phyloP scores from a whole-genome alignment of 257 asterid species.

The Datura wrightii region DNA sequence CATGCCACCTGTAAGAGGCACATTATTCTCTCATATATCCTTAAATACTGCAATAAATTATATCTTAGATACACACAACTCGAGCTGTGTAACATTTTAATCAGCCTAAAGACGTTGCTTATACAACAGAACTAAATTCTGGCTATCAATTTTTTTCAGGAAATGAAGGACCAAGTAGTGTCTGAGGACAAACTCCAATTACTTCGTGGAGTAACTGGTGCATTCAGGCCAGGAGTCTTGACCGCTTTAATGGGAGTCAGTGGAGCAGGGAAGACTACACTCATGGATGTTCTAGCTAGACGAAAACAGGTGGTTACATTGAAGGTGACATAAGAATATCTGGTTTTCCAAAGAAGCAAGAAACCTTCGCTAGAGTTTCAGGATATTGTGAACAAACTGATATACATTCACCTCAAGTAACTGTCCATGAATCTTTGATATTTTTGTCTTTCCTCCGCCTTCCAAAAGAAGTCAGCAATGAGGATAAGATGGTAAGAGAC shows the following conservation, averaged over 20 bases:
- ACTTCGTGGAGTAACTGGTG: slow-evolving; percentile 66
- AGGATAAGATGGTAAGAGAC: slow-evolving; percentile 63
- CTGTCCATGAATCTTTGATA: slow-evolving; percentile 62
- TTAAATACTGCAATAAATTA: background rate
- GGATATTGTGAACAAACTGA: slow-evolving; percentile 81
- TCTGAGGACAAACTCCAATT: slow-evolving; percentile 62
- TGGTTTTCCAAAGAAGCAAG: slow-evolving; percentile 74
- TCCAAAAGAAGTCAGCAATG: slow-evolving; percentile 62
- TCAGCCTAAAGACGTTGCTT: background rate
- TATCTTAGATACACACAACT: background rate
- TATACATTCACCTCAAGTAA: slow-evolving; percentile 83
- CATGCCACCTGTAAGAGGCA: slow-evolving; percentile 67
- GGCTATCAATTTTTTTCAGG: slow-evolving; percentile 39
- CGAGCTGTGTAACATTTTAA: background rate
- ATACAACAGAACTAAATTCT: background rate
- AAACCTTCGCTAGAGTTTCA: slow-evolving; percentile 75
- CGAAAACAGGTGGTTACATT: slow-evolving; percentile 69
- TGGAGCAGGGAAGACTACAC: slow-evolving; percentile 78
- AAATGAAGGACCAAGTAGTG: slow-evolving; percentile 77
- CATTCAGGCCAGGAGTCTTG: slow-evolving; percentile 75
- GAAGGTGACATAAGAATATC: slow-evolving; percentile 74
- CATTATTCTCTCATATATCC: background rate
- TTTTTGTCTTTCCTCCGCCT: slow-evolving; percentile 75
- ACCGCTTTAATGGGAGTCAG: slow-evolving; percentile 83
- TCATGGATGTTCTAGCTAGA: slow-evolving; percentile 79